Base-by-base conservation (phyloP, 495 filamentous ascomycete species). In the Aspergillus saccharolyticus region DNA sequence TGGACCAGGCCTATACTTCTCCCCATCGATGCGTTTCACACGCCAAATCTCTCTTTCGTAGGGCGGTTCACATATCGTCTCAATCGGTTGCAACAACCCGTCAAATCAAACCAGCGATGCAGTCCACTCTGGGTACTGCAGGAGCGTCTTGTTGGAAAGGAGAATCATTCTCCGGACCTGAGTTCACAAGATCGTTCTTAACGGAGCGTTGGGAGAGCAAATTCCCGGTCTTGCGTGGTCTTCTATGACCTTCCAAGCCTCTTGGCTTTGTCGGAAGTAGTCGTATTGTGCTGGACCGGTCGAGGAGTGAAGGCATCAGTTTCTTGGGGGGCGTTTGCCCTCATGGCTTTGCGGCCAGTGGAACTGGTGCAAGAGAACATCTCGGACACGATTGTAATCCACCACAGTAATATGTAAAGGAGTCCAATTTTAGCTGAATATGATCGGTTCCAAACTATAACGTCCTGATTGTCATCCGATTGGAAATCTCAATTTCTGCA, bases 161-260 rank as follows among this genome's bases (percentile, higher is more conserved):
- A 72, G 74, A 66, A 62, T 57, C 58, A 61, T 59, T 60, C 59
- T 68, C 39, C 45, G 62, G 55, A 59, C 57, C 56, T 70, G 33
- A 65, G 55, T 66, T 66, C 53, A 69, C 73, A 74, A 74, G 68
- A 68, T 57, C 75, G 77, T 79, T 75, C 80, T 80, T 84, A 85
- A 87, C 83, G 84, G 83, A 86, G 84, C 84, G 84, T 85, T 88
- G 85, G 85, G 62, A 92, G 81, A 92, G 76, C 62, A 76, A 76
- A 70, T 56, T 64, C n/a, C 15, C 59, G 54, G 60, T 49, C 54
- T 44, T 62, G 54, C 53, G 9, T 53, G 55, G 54, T 53, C 61
- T 60, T 65, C 63, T 63, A 58, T 62, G 33, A 39, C 65, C 68
- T 54, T 65, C 58, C 52, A 62, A 66, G 58, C 67, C 62, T 60